Base-by-base conservation (phyloP, 768 basidiomycete species). In the Lactifluus piperatus region DNA sequence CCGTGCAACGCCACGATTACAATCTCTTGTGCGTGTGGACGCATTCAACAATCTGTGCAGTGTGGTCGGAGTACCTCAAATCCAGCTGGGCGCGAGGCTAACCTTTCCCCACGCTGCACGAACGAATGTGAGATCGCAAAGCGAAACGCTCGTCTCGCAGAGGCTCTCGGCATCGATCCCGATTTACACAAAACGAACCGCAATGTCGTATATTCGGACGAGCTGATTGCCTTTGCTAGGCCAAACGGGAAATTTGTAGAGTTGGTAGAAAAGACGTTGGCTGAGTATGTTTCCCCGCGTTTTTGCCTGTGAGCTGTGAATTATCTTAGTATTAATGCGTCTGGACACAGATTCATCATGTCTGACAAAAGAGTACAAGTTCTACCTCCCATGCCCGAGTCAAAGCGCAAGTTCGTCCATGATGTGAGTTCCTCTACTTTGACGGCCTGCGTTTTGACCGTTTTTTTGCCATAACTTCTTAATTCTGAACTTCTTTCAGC, bases 131-230 rank as follows among this genome's bases (percentile, higher is more conserved):
- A 75, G 37, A 76, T 92, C 51, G 88, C 86, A 45, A 89, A 94
- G 69, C 81, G 97, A 11, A 97, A 97, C 65, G 90, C 86, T 0
- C 75, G 83, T 36, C 72, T 99, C 8, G 97, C 97, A 0, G 92
- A 94, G 39, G 97, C 97, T 1, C 72, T 99, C 5, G 94, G 94
- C 0, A 95, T 98, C 66, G 85, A 74, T 39, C 71, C 79, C 16
- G 78, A 83, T 45, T 72, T 69, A 7, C 73, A 76, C 18, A 79
- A 75, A 48, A 58, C 52, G 27, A 71, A 72, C 61, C 64, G 64
- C 20, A 71, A 72, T 51, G 79, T 78, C 50, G 75, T 72, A 4
- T 95, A 89, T 69, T 70, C 72, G 22, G 77, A 83, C 2, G 88
- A 91, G 44, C 66, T 94, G 22, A 70, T 83, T 1, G 71, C 69